Evolutionary conservation across 352 stramenopile genomes (phyloP).

Genomic region (Globisporangium spiculum): DNA sequence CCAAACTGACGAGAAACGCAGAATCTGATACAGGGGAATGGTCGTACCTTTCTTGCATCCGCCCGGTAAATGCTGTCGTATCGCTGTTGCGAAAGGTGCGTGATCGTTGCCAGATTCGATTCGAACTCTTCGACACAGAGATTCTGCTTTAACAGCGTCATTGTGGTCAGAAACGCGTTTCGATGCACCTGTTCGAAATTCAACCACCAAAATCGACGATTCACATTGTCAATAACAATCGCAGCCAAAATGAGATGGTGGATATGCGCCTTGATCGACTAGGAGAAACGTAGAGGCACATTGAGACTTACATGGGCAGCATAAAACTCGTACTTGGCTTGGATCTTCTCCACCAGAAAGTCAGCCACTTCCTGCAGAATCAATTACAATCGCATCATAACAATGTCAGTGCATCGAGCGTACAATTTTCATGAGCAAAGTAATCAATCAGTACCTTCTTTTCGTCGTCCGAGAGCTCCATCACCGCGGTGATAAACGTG

Average conservation of each 20-base stretch:
- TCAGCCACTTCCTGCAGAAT: slow-evolving; percentile 61
- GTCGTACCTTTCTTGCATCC: slow-evolving; percentile 63
- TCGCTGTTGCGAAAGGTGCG: slow-evolving; percentile 80
- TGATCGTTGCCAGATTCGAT: slow-evolving; percentile 73
- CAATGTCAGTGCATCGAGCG: background rate
- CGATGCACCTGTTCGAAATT: slow-evolving; percentile 52
- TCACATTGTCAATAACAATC: background rate
- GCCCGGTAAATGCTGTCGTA: slow-evolving; percentile 81
- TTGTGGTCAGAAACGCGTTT: slow-evolving; percentile 68
- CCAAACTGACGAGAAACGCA: background rate
- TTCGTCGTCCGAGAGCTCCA: slow-evolving; percentile 70
- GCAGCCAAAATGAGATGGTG: background rate
- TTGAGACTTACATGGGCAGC: slow-evolving; percentile 47
- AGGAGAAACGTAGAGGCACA: slow-evolving; percentile 4
- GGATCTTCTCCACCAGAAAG: slow-evolving; percentile 81
- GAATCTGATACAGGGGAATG: background rate
- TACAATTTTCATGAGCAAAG: background rate
- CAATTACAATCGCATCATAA: background rate
- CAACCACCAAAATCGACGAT: background rate
- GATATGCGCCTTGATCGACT: background rate
- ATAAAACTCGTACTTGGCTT: slow-evolving; percentile 83
- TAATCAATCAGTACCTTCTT: slow-evolving; percentile 38
- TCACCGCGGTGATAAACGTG: slow-evolving; percentile 58
- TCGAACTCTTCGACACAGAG: slow-evolving; percentile 80
- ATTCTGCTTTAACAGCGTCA: slow-evolving; percentile 76